These are phyloP conservation scores for Sporothrix sp. DNA, from an alignment of 2,329 filamentous ascomycete species.

Conservation along the genomic window DNA sequence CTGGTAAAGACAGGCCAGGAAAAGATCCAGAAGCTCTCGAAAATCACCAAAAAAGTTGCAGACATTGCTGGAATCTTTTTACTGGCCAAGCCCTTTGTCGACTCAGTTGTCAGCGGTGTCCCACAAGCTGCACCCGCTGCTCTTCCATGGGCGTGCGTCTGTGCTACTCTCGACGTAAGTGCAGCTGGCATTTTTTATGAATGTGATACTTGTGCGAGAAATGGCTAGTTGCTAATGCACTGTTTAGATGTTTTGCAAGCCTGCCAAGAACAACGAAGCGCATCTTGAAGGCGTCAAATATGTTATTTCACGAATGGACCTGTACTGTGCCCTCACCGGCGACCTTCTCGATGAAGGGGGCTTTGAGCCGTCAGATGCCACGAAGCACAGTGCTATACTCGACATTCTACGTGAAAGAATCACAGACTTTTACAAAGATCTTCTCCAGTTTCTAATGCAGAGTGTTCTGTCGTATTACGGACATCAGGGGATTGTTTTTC, in stretches of 20 bases:
- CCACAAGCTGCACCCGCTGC: slow-evolving; percentile 10
- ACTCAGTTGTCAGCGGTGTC: not conserved
- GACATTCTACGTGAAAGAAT: slow-evolving; percentile 8
- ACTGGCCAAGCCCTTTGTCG: not conserved
- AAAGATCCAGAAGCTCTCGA: not conserved
- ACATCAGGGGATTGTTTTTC: not conserved
- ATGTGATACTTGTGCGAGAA: not conserved
- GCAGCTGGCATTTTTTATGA: not conserved
- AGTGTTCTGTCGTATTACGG: slow-evolving; percentile 8
- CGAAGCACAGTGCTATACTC: no score
- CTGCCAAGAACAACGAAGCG: slow-evolving; percentile 16
- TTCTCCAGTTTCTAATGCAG: slow-evolving; percentile 11
- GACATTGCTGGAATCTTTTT: not conserved
- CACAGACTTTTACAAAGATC: not conserved
- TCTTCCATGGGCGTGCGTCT: slow-evolving; percentile 18
- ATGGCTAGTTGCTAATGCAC: no score
- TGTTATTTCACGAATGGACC: slow-evolving; percentile 19
- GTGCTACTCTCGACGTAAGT: slow-evolving; percentile 15
- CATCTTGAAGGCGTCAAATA: slow-evolving; percentile 18
- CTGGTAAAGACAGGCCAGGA: not conserved
- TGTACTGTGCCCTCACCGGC: slow-evolving; percentile 17
- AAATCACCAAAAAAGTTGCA: not conserved
- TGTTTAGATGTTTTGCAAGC: slow-evolving; percentile 17
- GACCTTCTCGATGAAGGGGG: slow-evolving; percentile 14
- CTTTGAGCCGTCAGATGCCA: slow-evolving; percentile 1